A percentile compares a stretch with the other conserved stretches of the same genome.
These are phyloP conservation scores for Metschnikowia chrysomelidarum DNA, from an alignment of 805 yeast species.

Conservation along the genomic window DNA sequence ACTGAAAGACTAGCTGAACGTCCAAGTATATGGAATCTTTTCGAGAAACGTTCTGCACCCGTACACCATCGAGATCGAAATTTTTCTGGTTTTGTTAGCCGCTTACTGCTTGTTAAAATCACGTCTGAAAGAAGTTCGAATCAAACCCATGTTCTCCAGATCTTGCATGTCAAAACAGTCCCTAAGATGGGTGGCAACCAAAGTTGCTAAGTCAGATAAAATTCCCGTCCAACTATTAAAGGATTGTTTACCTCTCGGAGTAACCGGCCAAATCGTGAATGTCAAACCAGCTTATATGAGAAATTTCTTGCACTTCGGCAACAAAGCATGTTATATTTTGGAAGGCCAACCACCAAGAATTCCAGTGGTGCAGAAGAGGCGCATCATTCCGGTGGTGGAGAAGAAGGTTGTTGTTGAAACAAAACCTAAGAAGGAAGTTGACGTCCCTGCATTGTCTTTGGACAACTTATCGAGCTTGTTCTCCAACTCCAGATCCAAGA, in stretches of 20 bases:
- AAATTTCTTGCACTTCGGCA: constrained; percentile 64
- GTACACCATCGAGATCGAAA: constrained; percentile 7
- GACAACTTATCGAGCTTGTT: constrained; percentile 39
- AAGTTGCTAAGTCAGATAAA: constrained; percentile 29
- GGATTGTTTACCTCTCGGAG: constrained; percentile 64
- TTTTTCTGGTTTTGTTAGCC: constrained; percentile 3
- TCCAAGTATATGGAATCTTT: too few relatives aligned
- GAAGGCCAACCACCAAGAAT: constrained; percentile 35
- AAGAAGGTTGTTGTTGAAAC: constrained; percentile 4
- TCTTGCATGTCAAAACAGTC: constrained; percentile 10
- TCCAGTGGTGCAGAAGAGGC: constrained; percentile 35
- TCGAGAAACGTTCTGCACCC: constrained; percentile 1
- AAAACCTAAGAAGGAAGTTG: constrained; percentile 9
- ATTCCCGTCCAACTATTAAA: constrained; percentile 73
- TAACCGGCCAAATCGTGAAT: constrained; percentile 65
- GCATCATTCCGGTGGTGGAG: constrained; percentile 6
- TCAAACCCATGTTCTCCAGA: constrained; percentile 11
- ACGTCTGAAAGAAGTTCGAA: too few relatives aligned
- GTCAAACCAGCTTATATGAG: constrained; percentile 85
- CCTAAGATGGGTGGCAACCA: constrained; percentile 20
- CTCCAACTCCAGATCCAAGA: constrained; percentile 25
- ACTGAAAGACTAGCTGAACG: too few relatives aligned
- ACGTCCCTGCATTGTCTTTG: constrained; percentile 30
- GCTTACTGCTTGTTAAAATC: too few relatives aligned
- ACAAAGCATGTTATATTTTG: constrained; percentile 71